Evolutionary conservation across 192 early-diverging fungal species (phyloP).

Genomic region (Physocladia obscura): DNA sequence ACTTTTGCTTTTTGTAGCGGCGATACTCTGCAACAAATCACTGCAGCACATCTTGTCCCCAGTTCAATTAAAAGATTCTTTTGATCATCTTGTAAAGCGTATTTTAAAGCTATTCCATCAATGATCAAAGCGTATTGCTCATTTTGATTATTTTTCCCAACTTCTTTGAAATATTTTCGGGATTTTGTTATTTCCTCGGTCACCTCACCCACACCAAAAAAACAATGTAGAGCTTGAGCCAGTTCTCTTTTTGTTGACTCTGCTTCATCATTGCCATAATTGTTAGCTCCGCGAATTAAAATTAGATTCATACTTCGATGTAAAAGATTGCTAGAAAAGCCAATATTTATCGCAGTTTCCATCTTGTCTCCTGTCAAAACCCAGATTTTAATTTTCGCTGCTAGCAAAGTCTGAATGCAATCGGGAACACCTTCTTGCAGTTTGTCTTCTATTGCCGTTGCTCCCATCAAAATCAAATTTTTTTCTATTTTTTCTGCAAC

Average conservation of each 20-base stretch:
- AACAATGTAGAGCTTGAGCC: conserved; percentile 62
- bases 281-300: conserved; percentile 56
- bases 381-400: conserved; percentile 93
- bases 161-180: neutral
- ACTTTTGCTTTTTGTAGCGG: conserved; percentile 95
- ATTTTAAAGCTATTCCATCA: conserved; percentile 85
- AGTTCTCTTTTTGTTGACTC: conserved; percentile 69
- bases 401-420: conserved; percentile 77
- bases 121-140: conserved; percentile 72
- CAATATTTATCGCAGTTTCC: conserved; percentile 98
- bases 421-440: conserved; percentile 97
- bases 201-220: conserved; percentile 41
- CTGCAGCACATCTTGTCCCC: conserved; percentile 77
- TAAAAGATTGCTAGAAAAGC: conserved; percentile 88
- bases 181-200: neutral
- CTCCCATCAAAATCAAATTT: conserved; percentile 79
- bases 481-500: conserved; percentile 79
- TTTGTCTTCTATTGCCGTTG: conserved; percentile 97
- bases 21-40: conserved; percentile 93
- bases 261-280: conserved; percentile 25
- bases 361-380: conserved; percentile 95
- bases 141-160: neutral
- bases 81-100: conserved; percentile 64
- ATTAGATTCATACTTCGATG: conserved; percentile 81
- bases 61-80: conserved; percentile 68